A percentile compares a stretch with the other conserved stretches of the same genome.
Evolutionary conservation across 2,329 filamentous ascomycete genomes (phyloP).

Genomic region (Fragosphaeria purpurea): DNA sequence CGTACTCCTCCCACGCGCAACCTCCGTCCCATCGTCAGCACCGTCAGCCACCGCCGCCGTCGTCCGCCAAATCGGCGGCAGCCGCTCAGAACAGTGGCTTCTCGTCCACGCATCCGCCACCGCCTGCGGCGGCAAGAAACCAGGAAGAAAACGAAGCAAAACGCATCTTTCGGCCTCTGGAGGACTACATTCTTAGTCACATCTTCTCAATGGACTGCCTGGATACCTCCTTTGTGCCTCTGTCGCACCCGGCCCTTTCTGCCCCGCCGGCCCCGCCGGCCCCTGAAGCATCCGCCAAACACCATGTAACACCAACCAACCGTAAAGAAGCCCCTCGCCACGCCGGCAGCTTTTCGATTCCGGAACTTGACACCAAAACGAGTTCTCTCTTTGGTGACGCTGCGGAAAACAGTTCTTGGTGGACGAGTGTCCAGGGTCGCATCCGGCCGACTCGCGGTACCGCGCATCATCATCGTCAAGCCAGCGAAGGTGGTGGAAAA

Average conservation of each 20-base stretch:
- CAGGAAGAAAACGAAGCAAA: conserved; percentile 30
- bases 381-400: conserved; percentile 63
- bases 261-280: too few relatives aligned
- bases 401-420: conserved; percentile 75
- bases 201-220: conserved; percentile 62
- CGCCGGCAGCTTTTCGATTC: conserved; percentile 27
- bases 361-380: conserved; percentile 60
- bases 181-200: conserved; percentile 63
- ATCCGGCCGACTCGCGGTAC: conserved; percentile 9
- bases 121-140: not conserved
- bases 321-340: too few relatives aligned
- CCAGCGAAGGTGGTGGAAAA: conserved; percentile 20
- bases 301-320: not conserved
- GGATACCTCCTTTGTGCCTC: conserved; percentile 58
- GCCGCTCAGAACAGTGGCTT: too few relatives aligned
- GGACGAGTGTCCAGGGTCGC: conserved; percentile 52
- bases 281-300: not conserved
- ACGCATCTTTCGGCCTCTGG: conserved; percentile 62
- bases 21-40: too few relatives aligned
- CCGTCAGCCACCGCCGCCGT: too few relatives aligned
- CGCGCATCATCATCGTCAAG: conserved; percentile 10
- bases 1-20: too few relatives aligned
- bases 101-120: too few relatives aligned
- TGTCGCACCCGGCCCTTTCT: not conserved
- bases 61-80: too few relatives aligned